Conservation (phyloP, 176 grass and related monocot species). For the Ampelocalamus luodianensis region DNA sequence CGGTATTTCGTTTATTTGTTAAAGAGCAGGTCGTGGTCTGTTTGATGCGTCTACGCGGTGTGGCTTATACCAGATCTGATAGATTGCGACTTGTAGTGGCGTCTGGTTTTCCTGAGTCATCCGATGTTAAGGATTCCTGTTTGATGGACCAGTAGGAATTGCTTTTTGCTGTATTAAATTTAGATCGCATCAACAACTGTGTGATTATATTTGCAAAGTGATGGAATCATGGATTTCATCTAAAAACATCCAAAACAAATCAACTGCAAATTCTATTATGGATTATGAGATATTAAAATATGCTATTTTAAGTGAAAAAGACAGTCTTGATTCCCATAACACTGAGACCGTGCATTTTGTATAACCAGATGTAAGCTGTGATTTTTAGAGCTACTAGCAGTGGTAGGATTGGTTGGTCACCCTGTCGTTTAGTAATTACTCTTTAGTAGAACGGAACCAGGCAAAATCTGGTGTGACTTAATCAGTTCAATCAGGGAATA, state of each 20-base stretch:
- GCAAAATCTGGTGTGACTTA: not conserved
- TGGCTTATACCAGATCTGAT: conserved; percentile 29
- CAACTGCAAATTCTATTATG: not conserved
- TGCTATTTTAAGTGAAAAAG: not conserved
- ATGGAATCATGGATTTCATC: not conserved
- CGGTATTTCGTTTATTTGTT: not conserved
- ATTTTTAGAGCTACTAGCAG: not conserved
- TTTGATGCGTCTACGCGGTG: too few relatives aligned
- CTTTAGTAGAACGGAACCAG: not conserved
- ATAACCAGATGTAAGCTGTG: not conserved
- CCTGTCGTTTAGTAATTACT: not conserved
- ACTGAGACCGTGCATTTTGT: not conserved
- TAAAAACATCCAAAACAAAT: not conserved
- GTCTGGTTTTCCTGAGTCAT: not conserved
- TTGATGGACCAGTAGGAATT: rapidly evolving
- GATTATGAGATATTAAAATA: not conserved
- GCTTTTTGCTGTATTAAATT: not conserved
- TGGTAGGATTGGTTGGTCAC: not conserved
- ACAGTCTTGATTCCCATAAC: not conserved
- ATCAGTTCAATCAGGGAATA: not conserved
- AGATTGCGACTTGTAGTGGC: not conserved
- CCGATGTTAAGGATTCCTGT: not conserved
- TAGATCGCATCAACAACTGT: not conserved
- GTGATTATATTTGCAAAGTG: too few relatives aligned
- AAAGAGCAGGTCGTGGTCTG: not conserved